Base-by-base conservation (phyloP, 2,329 filamentous ascomycete species). In the Septoria linicola region DNA sequence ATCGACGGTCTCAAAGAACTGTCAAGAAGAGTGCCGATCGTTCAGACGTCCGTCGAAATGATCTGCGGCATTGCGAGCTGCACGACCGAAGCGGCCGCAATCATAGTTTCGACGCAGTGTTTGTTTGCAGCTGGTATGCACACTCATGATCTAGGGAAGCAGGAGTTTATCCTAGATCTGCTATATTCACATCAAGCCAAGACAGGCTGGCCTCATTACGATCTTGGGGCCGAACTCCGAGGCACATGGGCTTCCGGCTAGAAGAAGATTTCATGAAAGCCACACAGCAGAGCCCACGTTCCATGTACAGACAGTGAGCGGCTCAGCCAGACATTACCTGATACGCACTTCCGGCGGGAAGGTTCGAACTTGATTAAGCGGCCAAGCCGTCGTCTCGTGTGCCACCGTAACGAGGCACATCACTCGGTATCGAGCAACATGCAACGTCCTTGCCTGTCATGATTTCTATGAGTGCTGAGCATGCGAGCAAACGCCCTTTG, bases 1-100 rank as follows among this genome's bases (percentile, higher is more conserved):
- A 36, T 17, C 16, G 14, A 17, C 7, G 34, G 74, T 0, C 69
- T 76, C 36, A 69, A 73, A 6, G 74, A 75, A 5, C 77, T 76
- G 54, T 53, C 71, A 27, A 63, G 67, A 19, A 65, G 72, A 31
- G 70, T 74, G 55, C 68, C 68, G 37, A 60, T 64, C 5, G 61
- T 75, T 4, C 67, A 72, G 19, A 71, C 75, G 27, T 70, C 73
- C 8, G 71, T 77, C 2, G 71, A 72, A 30, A 68, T 65, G 0
- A 75, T 78, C 13, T 75, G 73, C 49, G 76, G 76, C 1, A 76
- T 78, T 36, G 74, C 74, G 1, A 68, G 72, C 58, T 71, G 72
- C 42, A 61, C 70, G 20, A 63, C 58, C 2, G 69, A 72, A n/a
- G 61, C 67, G 47, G 66, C 66, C 14, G 69, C 66, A 20, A 67